These are phyloP conservation scores for Buddleja alternifolia DNA, from an alignment of 257 asterid species.

Conservation along the genomic window DNA sequence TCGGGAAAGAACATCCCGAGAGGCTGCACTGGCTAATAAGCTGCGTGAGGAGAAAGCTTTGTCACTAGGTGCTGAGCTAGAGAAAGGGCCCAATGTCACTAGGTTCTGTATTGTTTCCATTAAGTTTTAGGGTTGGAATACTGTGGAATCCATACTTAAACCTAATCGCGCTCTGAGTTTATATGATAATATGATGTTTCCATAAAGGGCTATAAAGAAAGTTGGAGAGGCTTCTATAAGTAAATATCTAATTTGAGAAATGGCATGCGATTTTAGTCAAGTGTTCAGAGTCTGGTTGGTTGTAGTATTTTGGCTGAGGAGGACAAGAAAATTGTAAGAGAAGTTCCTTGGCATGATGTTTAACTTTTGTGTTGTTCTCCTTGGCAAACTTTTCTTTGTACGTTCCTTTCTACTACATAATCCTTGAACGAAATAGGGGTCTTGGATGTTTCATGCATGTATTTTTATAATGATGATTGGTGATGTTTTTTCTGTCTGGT, in stretches of 20 bases:
- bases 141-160: constrained; percentile 1
- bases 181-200: background rate
- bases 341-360: too few relatives aligned
- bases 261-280: background rate
- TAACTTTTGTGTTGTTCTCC: background rate
- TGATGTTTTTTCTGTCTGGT: background rate
- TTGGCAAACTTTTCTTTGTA: background rate
- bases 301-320: too few relatives aligned
- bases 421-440: background rate
- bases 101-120: constrained; percentile 35
- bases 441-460: background rate
- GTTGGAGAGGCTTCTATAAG: background rate
- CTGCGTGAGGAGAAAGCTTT: constrained; percentile 79
- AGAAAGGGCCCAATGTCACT: constrained; percentile 90
- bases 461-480: too few relatives aligned
- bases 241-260: background rate
- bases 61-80: constrained; percentile 90
- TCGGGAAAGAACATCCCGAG: too few relatives aligned
- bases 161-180: background rate
- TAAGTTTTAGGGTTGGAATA: background rate
- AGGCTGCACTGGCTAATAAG: constrained; percentile 78
- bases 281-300: too few relatives aligned
- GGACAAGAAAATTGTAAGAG: too few relatives aligned
- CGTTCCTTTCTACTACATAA: background rate
- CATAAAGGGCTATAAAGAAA: background rate